Percentiles rank a stretch among this genome's conserved stretches.
Evolutionary conservation across 1,284 basidiomycete species (phyloP).

Genomic region (Entoloma clypeatum): DNA sequence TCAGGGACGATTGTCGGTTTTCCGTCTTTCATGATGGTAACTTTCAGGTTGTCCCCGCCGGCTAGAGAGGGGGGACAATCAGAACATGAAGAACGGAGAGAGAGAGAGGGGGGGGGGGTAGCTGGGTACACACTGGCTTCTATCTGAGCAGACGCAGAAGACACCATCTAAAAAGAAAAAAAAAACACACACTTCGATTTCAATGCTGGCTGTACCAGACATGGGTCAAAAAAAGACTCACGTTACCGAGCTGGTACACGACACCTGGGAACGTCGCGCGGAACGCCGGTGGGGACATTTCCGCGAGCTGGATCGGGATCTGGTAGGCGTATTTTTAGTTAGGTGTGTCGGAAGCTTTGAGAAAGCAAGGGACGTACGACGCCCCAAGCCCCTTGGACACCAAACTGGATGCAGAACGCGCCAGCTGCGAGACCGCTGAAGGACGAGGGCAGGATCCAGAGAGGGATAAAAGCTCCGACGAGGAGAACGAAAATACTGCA

Average conservation of each 20-base stretch:
- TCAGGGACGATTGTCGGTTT: constrained; percentile 54
- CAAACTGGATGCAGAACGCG: constrained; percentile 84
- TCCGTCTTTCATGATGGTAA: constrained; percentile 48
- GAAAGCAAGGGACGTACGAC: constrained; percentile 45
- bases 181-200: not conserved
- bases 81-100: constrained; percentile 8
- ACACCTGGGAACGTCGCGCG: constrained; percentile 91
- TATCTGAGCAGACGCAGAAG: constrained; percentile 85
- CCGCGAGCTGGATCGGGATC: constrained; percentile 85
- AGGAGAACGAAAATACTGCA: constrained; percentile 52
- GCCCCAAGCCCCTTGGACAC: constrained; percentile 83
- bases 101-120: constrained; percentile 2
- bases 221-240: constrained; percentile 18
- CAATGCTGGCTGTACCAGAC: constrained; percentile 11
- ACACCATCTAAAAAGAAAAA: constrained; percentile 62
- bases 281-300: constrained; percentile 91
- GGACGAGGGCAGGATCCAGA: constrained; percentile 78
- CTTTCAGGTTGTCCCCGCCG: constrained; percentile 58
- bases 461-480: constrained; percentile 70
- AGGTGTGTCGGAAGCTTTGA: constrained; percentile 14
- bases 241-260: constrained; percentile 83
- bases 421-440: constrained; percentile 71
- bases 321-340: constrained; percentile 21
- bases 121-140: constrained; percentile 64
- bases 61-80: constrained; percentile 31